Conservation (phyloP, 441 rosid genomes). For the Kokia cookei region DNA sequence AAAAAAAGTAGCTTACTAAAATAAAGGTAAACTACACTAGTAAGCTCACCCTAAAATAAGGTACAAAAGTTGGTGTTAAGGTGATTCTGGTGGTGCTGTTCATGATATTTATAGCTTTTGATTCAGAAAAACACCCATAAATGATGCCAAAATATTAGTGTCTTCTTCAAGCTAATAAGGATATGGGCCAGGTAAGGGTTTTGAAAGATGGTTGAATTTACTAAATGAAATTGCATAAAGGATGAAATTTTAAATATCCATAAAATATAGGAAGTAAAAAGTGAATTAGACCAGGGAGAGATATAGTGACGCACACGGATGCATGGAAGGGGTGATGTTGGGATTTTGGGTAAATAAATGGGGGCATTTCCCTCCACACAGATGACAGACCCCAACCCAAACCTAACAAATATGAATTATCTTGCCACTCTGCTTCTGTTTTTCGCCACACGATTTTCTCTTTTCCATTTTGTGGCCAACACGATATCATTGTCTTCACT, state of each 20-base stretch:
- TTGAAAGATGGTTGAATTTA: too few species aligned
- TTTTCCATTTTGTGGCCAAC: not conserved
- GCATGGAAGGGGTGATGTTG: not conserved
- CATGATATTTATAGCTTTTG: too few species aligned
- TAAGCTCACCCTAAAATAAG: too few species aligned
- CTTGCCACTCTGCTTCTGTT: not conserved
- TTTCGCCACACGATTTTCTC: not conserved
- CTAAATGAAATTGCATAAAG: too few species aligned
- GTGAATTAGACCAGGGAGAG: not conserved
- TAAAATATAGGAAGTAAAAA: not conserved
- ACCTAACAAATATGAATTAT: slow-evolving; percentile 4
- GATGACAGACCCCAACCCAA: not conserved
- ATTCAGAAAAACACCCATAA: too few species aligned
- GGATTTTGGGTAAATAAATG: not conserved
- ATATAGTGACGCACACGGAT: not conserved
- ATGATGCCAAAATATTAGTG: too few species aligned
- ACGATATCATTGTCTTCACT: not conserved
- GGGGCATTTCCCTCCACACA: slow-evolving; percentile 8
- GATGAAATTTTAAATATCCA: not conserved
- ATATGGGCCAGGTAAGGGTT: too few species aligned
- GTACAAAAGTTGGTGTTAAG: too few species aligned
- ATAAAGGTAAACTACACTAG: too few species aligned
- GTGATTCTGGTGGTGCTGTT: too few species aligned
- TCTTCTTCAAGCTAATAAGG: too few species aligned
- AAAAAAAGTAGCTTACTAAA: too few species aligned